Percentiles rank a stretch among this genome's conserved stretches.
phyloP scores from a whole-genome alignment of 495 filamentous ascomycete species.

The Penicillium canescens region DNA sequence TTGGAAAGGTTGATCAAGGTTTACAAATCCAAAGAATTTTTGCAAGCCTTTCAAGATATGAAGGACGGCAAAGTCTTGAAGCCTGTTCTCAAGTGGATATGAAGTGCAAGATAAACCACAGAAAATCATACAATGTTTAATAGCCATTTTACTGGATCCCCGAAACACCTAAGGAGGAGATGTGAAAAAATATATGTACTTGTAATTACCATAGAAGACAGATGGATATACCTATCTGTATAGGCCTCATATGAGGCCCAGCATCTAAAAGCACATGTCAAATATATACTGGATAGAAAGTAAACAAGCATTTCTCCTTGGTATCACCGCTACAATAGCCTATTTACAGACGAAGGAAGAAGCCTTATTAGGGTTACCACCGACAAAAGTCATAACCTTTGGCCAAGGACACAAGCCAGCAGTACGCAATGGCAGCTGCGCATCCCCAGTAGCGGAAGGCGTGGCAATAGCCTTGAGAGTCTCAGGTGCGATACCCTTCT shows the following conservation, averaged over 20 bases:
- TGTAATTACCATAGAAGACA: no score
- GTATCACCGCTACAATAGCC: no score
- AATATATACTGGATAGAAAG: no score
- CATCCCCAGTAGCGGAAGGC: not conserved
- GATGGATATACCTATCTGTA: no score
- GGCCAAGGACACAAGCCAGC: not conserved
- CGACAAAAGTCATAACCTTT: not conserved
- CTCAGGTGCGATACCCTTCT: constrained; percentile 17
- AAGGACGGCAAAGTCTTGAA: constrained; percentile 10
- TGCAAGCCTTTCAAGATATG: constrained; percentile 12
- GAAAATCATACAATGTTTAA: no score
- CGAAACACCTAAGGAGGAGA: no score
- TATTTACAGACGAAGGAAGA: not conserved
- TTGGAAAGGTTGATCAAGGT: constrained; percentile 14
- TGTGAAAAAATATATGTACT: no score
- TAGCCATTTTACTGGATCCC: no score
- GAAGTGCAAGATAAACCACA: no score
- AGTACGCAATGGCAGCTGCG: not conserved
- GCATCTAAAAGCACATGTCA: no score
- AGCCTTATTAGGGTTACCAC: not conserved
- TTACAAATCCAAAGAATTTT: constrained; percentile 10
- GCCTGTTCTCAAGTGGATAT: not conserved
- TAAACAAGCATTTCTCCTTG: no score
- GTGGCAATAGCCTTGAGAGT: constrained; percentile 8
- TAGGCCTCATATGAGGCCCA: no score